These are phyloP conservation scores for Pluteus cervinus DNA, from an alignment of 768 basidiomycete species.

Conservation along the genomic window DNA sequence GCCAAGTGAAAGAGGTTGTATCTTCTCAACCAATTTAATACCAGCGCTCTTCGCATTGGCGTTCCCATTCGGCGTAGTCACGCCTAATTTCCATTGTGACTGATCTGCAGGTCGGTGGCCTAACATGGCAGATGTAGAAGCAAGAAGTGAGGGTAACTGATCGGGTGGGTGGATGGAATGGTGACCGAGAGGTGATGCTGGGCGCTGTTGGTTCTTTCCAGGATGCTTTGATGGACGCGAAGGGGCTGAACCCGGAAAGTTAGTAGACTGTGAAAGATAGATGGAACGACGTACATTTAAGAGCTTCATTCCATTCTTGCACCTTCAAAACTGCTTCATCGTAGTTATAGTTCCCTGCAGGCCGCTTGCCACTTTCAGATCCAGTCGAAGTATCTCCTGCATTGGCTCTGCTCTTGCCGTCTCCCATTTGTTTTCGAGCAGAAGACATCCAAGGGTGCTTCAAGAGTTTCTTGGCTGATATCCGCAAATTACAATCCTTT, in stretches of 20 bases:
- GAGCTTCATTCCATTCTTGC: conserved; percentile 97
- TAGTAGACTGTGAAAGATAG: conserved; percentile 7
- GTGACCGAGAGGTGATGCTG: conserved; percentile 39
- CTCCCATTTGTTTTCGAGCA: conserved; percentile 66
- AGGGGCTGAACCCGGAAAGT: conserved; percentile 47
- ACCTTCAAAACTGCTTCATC: conserved; percentile 93
- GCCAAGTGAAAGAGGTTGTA: conserved; percentile 59
- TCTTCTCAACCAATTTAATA: conserved; percentile 43
- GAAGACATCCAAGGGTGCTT: conserved; percentile 95
- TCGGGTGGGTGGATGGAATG: conserved; percentile 37
- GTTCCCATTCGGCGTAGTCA: conserved; percentile 26
- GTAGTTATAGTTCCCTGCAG: conserved; percentile 77
- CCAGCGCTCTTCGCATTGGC: conserved; percentile 20
- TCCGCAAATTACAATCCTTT: conserved; percentile 92
- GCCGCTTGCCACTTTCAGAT: conserved; percentile 33
- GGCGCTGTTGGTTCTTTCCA: too few relatives aligned
- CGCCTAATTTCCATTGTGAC: conserved; percentile 33
- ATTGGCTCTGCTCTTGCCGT: conserved; percentile 27
- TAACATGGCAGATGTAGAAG: too few relatives aligned
- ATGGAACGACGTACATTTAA: conserved; percentile 60
- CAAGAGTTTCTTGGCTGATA: conserved; percentile 89
- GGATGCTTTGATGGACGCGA: conserved; percentile 69
- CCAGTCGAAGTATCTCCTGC: conserved; percentile 26
- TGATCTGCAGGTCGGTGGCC: too few relatives aligned
- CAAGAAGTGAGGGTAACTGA: too few relatives aligned